These are phyloP conservation scores for Fusarium sororula DNA, from an alignment of 2,329 filamentous ascomycete species.

Conservation along the genomic window DNA sequence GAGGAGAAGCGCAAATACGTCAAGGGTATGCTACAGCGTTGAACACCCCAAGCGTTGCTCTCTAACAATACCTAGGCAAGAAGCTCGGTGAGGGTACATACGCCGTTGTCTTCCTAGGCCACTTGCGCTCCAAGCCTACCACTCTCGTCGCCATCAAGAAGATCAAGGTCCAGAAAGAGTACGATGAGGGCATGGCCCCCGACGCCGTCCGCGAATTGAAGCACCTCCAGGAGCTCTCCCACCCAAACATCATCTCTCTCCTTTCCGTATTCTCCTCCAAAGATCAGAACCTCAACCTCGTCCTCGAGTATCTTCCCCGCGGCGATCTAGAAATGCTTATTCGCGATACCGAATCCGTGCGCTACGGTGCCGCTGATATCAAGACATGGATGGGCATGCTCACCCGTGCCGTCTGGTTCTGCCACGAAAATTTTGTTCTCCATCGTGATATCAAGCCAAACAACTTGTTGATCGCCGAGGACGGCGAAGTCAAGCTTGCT, in stretches of 20 bases:
- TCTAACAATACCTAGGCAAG: slow-evolving; percentile 66
- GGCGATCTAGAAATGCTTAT: slow-evolving; percentile 96
- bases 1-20: slow-evolving; percentile 88
- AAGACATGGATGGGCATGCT: slow-evolving; percentile 99
- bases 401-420: slow-evolving; percentile 92
- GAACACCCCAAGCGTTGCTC: no score
- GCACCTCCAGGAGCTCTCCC: slow-evolving; percentile 90
- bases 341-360: slow-evolving; percentile 79
- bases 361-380: slow-evolving; percentile 88
- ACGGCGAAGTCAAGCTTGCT: slow-evolving; percentile 93
- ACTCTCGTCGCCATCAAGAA: slow-evolving; percentile 91
- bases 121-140: slow-evolving; percentile 76
- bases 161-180: slow-evolving; percentile 87
- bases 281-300: slow-evolving; percentile 94
- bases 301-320: slow-evolving; percentile 92
- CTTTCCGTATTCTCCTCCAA: slow-evolving; percentile 95
- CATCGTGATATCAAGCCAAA: slow-evolving; percentile 99
- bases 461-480: slow-evolving; percentile 92
- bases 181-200: slow-evolving; percentile 89
- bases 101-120: slow-evolving; percentile 91
- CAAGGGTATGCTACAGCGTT: slow-evolving; percentile 66
- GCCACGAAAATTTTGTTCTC: slow-evolving; percentile 91
- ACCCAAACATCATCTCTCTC: slow-evolving; percentile 94
- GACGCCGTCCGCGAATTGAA: slow-evolving; percentile 97
- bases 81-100: slow-evolving; percentile 97